These are phyloP conservation scores for Mycena albidolilacea DNA, from an alignment of 768 basidiomycete genomes.

Conservation along the genomic window DNA sequence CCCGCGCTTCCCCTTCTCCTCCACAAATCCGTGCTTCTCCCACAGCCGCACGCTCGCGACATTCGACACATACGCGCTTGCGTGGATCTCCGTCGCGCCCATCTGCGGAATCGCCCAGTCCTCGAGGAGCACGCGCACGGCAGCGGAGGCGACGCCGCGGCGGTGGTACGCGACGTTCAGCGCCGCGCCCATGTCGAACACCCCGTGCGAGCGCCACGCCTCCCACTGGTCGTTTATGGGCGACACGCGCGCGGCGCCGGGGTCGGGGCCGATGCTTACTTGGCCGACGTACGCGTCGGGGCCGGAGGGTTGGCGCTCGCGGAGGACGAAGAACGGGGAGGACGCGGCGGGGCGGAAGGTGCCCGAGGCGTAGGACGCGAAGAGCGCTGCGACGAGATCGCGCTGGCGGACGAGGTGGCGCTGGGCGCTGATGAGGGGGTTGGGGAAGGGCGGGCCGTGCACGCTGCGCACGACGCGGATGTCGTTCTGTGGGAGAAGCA, in stretches of 20 bases:
- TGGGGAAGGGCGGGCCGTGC: conserved; percentile 34
- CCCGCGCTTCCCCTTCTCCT: conserved; percentile 16
- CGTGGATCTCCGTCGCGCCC: conserved; percentile 39
- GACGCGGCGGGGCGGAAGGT: conserved; percentile 24
- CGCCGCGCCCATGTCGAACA: conserved; percentile 35
- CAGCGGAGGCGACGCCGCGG: conserved; percentile 36
- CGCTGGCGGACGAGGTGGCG: conserved; percentile 33
- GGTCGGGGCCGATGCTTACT: conserved; percentile 19
- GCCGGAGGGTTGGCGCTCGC: conserved; percentile 25
- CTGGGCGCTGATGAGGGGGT: conserved; percentile 10
- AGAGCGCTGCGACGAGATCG: conserved; percentile 8
- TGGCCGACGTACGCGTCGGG: conserved; percentile 35
- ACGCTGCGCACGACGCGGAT: conserved; percentile 36
- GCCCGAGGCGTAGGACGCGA: conserved; percentile 26
- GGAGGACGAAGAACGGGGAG: conserved; percentile 30
- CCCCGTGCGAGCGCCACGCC: conserved; percentile 29
- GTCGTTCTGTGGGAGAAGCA: conserved; percentile 32
- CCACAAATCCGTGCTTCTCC: conserved; percentile 39
- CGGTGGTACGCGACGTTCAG: conserved; percentile 33
- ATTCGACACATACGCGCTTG: conserved; percentile 26
- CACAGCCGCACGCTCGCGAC: conserved; percentile 29
- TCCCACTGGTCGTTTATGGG: conserved; percentile 35
- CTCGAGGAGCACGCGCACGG: conserved; percentile 24
- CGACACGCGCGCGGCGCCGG: conserved; percentile 12
- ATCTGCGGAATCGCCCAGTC: conserved; percentile 38